Percentiles rank a stretch among this genome's conserved stretches.
phyloP scores from a whole-genome alignment of 1,139 yeast genomes.

The Yamadazyma songkhlaensis region DNA sequence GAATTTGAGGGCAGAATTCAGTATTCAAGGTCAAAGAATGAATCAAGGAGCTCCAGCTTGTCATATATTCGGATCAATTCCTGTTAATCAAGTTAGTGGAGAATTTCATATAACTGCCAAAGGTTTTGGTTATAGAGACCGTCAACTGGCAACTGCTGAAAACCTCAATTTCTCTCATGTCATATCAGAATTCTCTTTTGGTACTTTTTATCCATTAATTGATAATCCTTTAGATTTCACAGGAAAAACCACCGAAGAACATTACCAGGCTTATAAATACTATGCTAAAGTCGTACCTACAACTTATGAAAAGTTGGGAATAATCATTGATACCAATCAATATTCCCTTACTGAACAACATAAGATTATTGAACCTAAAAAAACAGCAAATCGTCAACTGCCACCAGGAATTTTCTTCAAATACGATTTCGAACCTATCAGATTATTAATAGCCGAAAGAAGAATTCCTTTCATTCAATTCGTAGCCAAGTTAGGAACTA shows the following conservation, averaged over 20 bases:
- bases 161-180: conserved; percentile 77
- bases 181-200: conserved; percentile 85
- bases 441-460: conserved; percentile 63
- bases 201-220: conserved; percentile 82
- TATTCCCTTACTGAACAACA: conserved; percentile 71
- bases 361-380: conserved; percentile 19
- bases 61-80: conserved; percentile 81
- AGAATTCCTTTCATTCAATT: conserved; percentile 78
- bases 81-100: conserved; percentile 84
- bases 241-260: conserved; percentile 50
- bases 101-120: conserved; percentile 81
- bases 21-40: conserved; percentile 34
- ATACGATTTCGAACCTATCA: conserved; percentile 87
- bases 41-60: conserved; percentile 73
- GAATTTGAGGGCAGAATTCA: conserved; percentile 62
- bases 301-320: conserved; percentile 65
- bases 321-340: conserved; percentile 76
- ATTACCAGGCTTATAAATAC: conserved; percentile 55
- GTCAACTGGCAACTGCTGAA: conserved; percentile 44
- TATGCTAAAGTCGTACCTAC: conserved; percentile 85
- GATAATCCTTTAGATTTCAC: conserved; percentile 83
- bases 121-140: conserved; percentile 58
- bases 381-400: conserved; percentile 25
- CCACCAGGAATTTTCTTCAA: conserved; percentile 80
- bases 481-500: conserved; percentile 73